Percentiles rank a stretch among this genome's conserved stretches.
Evolutionary conservation across 176 grass and related monocot genomes (phyloP).

Genomic region (Ensete glaucum): DNA sequence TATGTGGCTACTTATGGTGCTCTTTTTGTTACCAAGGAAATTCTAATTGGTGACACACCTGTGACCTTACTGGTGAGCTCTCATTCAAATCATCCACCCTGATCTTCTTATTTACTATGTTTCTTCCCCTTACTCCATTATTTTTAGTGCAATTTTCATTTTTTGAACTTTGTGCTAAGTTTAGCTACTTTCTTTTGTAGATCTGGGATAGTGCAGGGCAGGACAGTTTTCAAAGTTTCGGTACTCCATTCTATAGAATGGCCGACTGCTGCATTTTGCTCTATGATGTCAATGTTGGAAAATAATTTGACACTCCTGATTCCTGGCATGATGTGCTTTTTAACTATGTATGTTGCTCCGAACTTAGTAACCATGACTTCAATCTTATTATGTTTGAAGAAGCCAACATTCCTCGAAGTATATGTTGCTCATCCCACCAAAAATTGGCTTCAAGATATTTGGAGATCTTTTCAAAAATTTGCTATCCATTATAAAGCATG

Average conservation of each 20-base stretch:
- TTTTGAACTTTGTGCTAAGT: no score
- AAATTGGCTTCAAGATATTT: no score
- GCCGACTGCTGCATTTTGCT: conserved; percentile 81
- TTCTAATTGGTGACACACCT: conserved; percentile 63
- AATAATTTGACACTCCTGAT: conserved; percentile 52
- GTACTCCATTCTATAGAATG: conserved; percentile 85
- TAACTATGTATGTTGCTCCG: conserved; percentile 37
- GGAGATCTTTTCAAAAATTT: no score
- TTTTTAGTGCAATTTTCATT: no score
- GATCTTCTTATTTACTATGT: not conserved
- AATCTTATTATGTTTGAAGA: no score
- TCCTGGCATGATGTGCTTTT: conserved; percentile 84
- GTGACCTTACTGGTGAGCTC: conserved; percentile 68
- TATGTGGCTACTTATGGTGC: conserved; percentile 89
- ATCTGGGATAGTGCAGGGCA: conserved; percentile 94
- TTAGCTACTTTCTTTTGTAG: conserved; percentile 19
- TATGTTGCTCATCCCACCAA: no score
- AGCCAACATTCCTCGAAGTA: no score
- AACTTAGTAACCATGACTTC: no score
- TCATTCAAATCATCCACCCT: conserved; percentile 7
- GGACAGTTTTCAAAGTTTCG: conserved; percentile 91
- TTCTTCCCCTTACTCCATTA: not conserved
- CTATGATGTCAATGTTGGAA: conserved; percentile 77
- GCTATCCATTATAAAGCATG: no score
- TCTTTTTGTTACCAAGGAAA: conserved; percentile 90